Conservation (phyloP, 768 basidiomycete species). For the Pulveroboletus sp. region DNA sequence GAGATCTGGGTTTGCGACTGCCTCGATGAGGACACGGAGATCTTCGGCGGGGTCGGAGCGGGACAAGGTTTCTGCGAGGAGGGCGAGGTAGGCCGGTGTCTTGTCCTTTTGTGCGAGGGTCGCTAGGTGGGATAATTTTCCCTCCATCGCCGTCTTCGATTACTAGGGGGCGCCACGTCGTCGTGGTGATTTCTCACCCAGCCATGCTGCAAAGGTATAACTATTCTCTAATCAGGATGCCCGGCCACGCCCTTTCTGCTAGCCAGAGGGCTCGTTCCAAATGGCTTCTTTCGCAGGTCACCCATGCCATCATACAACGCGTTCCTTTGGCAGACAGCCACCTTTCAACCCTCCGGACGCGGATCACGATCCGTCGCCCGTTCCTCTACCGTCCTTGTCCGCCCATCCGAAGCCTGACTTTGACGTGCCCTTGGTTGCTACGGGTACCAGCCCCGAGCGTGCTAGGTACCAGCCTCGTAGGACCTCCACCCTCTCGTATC, state of each 20-base stretch:
- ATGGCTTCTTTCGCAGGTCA: slow-evolving; percentile 45
- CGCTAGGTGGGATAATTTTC: slow-evolving; percentile 58
- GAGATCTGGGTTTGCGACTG: slow-evolving; percentile 76
- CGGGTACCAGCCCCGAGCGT: slow-evolving; percentile 6
- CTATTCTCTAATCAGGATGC: too few species aligned
- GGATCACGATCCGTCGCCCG: slow-evolving; percentile 10
- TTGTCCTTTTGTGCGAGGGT: slow-evolving; percentile 81
- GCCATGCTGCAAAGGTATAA: too few species aligned
- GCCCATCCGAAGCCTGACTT: slow-evolving; percentile 7
- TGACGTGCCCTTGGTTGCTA: slow-evolving; percentile 5
- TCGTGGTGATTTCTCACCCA: slow-evolving; percentile 28
- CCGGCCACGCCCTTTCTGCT: not conserved
- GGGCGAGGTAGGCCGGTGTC: slow-evolving; percentile 64
- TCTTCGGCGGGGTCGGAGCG: slow-evolving; percentile 47
- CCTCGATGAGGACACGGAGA: slow-evolving; percentile 70
- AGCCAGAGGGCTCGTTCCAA: not conserved
- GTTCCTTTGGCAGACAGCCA: slow-evolving; percentile 29
- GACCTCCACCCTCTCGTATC: slow-evolving; percentile 53
- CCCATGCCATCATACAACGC: slow-evolving; percentile 26
- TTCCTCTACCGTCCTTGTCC: not conserved
- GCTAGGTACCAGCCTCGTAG: slow-evolving; percentile 36
- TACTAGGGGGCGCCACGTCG: slow-evolving; percentile 9
- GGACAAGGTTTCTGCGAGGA: slow-evolving; percentile 64
- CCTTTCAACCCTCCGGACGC: slow-evolving; percentile 42
- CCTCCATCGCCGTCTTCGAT: slow-evolving; percentile 48